Evolutionary conservation across 371 early-diverging fungal genomes (phyloP).

Genomic region (Sporodiniella umbellata): DNA sequence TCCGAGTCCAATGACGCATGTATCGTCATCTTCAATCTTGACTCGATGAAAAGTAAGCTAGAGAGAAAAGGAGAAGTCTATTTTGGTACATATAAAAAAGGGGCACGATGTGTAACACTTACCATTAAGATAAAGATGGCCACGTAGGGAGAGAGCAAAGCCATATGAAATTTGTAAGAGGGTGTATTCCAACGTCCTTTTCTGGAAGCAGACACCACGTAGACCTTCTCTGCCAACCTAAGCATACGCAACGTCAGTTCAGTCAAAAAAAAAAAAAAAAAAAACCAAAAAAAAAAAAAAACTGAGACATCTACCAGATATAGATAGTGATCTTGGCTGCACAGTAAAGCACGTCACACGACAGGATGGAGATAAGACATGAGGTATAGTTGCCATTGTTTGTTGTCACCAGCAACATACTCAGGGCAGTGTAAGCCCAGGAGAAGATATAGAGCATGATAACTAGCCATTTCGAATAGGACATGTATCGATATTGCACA

Average conservation of each 20-base stretch:
- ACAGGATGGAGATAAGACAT: constrained; percentile 22
- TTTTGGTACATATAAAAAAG: constrained; percentile 1
- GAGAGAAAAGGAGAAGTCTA: no score
- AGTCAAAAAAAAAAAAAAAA: background rate
- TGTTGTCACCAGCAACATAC: constrained; percentile 18
- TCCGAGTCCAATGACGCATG: constrained; percentile 47
- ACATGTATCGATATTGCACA: constrained; percentile 19
- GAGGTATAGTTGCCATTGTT: constrained; percentile 25
- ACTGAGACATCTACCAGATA: constrained; percentile 13
- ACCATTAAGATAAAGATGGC: constrained; percentile 48
- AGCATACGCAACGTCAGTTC: background rate
- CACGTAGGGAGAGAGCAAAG: constrained; percentile 33
- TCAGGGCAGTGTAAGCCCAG: constrained; percentile 14
- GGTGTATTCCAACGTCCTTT: constrained; percentile 26
- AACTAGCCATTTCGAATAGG: constrained; percentile 22
- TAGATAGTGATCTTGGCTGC: constrained; percentile 22
- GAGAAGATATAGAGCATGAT: constrained; percentile 16
- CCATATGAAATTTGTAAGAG: constrained; percentile 36
- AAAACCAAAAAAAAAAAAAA: background rate
- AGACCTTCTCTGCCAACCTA: constrained; percentile 31
- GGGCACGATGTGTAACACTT: background rate
- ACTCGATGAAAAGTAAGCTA: constrained; percentile 45
- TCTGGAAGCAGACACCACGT: constrained; percentile 33
- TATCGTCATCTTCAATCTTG: constrained; percentile 31
- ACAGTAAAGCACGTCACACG: constrained; percentile 25